Conservation (phyloP, 2,329 filamentous ascomycete genomes). For the Fusarium sp. region DNA sequence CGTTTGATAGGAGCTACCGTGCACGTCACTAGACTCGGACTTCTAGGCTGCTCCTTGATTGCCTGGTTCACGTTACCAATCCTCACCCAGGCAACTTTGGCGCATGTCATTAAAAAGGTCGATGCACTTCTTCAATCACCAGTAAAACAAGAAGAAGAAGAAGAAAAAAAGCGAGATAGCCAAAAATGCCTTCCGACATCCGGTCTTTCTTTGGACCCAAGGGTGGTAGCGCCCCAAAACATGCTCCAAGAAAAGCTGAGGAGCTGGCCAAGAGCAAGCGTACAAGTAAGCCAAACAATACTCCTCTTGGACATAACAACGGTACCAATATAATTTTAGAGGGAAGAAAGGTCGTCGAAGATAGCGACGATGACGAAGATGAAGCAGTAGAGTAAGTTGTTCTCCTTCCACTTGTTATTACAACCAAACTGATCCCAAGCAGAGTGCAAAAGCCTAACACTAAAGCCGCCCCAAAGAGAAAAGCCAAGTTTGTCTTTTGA, state of each 20-base stretch:
- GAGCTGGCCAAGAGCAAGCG: constrained; percentile 57
- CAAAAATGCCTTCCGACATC: constrained; percentile 82
- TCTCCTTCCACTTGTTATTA: not conserved
- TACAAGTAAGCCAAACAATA: constrained; percentile 52
- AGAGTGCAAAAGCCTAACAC: constrained; percentile 62
- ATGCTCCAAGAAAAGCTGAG: constrained; percentile 58
- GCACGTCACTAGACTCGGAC: constrained; percentile 48
- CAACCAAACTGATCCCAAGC: constrained; percentile 23
- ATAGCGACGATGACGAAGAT: constrained; percentile 84
- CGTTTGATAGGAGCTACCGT: constrained; percentile 47
- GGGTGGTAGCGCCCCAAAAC: constrained; percentile 65
- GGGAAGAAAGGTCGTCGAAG: constrained; percentile 78
- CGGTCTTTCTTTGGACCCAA: constrained; percentile 89
- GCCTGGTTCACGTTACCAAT: constrained; percentile 32
- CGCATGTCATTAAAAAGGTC: constrained; percentile 38
- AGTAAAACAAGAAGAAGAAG: not conserved
- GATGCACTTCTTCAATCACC: not conserved
- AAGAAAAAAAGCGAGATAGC: not conserved
- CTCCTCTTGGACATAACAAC: not conserved
- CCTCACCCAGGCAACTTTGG: constrained; percentile 36
- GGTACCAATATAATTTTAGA: constrained; percentile 49
- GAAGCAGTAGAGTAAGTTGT: constrained; percentile 59
- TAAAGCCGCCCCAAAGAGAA: constrained; percentile 64
- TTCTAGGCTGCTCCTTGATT: constrained; percentile 45
- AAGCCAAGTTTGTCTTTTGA: constrained; percentile 57